phyloP scores from a whole-genome alignment of 164 flowering plant species.

The Berberis vulgaris region DNA sequence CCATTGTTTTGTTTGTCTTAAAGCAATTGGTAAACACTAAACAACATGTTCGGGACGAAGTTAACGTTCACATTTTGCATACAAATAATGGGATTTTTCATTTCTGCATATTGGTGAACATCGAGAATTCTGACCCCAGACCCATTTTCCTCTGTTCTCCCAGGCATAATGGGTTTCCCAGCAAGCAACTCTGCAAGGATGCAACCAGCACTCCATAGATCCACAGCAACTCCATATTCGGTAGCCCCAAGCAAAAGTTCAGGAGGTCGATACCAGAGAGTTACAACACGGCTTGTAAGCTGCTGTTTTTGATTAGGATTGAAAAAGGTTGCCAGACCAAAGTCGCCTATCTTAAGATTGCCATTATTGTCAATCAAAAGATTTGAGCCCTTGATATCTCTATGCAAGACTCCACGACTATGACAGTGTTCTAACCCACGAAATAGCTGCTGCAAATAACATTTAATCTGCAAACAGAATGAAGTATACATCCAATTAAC shows the following conservation, averaged over 20 bases:
- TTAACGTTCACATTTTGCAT: too few species aligned
- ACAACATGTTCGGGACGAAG: too few species aligned
- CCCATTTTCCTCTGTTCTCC: slow-evolving; percentile 69
- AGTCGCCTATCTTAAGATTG: slow-evolving; percentile 73
- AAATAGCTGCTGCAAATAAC: slow-evolving; percentile 81
- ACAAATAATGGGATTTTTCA: too few species aligned
- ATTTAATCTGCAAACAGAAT: slow-evolving; percentile 51
- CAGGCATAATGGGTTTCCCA: slow-evolving; percentile 92
- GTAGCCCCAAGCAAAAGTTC: slow-evolving; percentile 93
- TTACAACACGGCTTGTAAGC: slow-evolving; percentile 85
- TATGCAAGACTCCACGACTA: slow-evolving; percentile 69
- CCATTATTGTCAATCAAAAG: slow-evolving; percentile 68
- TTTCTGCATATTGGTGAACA: too few species aligned
- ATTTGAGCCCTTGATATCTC: slow-evolving; percentile 91
- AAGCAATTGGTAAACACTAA: too few species aligned
- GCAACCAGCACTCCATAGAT: slow-evolving; percentile 90
- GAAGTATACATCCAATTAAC: too few species aligned
- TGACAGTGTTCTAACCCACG: slow-evolving; percentile 87
- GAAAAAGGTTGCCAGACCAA: slow-evolving; percentile 74
- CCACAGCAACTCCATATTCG: slow-evolving; percentile 74
- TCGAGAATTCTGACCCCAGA: too few species aligned
- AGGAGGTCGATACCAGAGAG: slow-evolving; percentile 91
- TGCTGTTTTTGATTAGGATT: slow-evolving; percentile 52
- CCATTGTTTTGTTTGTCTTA: too few species aligned
- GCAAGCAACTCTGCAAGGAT: slow-evolving; percentile 82